Percentiles rank a stretch among this genome's conserved stretches.
These are phyloP conservation scores for Leptographium procerum DNA, from an alignment of 2,329 filamentous ascomycete species.

Conservation along the genomic window DNA sequence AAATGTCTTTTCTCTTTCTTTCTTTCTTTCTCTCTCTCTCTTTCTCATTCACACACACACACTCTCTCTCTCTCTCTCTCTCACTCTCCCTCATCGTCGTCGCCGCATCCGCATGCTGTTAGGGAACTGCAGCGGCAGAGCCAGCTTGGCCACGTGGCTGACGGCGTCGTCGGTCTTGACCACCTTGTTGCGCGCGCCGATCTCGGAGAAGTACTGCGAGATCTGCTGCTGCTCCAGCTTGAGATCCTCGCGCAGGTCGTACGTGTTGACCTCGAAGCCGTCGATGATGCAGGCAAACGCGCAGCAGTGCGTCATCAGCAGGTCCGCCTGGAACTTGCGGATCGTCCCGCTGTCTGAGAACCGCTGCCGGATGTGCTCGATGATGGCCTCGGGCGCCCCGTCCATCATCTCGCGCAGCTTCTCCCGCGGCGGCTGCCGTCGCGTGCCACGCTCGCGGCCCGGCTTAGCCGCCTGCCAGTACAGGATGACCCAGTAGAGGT, in stretches of 20 bases:
- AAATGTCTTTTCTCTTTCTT: background rate
- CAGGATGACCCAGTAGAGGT: slow-evolving; percentile 45
- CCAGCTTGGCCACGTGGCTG: slow-evolving; percentile 54
- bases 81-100: background rate
- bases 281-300: slow-evolving; percentile 61
- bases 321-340: slow-evolving; percentile 59
- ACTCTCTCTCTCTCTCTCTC: background rate
- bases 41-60: too few species aligned
- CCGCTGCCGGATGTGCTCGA: slow-evolving; percentile 56
- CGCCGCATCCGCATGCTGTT: slow-evolving; percentile 31
- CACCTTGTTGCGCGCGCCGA: slow-evolving; percentile 57
- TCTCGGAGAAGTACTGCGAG: slow-evolving; percentile 61
- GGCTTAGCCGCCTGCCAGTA: slow-evolving; percentile 38
- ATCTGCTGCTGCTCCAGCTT: slow-evolving; percentile 61
- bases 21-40: too few species aligned
- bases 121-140: slow-evolving; percentile 73
- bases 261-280: slow-evolving; percentile 61
- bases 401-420: slow-evolving; percentile 47
- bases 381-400: slow-evolving; percentile 47
- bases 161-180: slow-evolving; percentile 46
- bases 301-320: slow-evolving; percentile 62
- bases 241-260: slow-evolving; percentile 59
- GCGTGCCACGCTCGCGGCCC: slow-evolving; percentile 34
- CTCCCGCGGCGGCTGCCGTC: slow-evolving; percentile 46
- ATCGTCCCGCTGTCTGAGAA: slow-evolving; percentile 56